Conservation (phyloP, 2,329 filamentous ascomycete genomes). For the Pezicula radicicola region DNA sequence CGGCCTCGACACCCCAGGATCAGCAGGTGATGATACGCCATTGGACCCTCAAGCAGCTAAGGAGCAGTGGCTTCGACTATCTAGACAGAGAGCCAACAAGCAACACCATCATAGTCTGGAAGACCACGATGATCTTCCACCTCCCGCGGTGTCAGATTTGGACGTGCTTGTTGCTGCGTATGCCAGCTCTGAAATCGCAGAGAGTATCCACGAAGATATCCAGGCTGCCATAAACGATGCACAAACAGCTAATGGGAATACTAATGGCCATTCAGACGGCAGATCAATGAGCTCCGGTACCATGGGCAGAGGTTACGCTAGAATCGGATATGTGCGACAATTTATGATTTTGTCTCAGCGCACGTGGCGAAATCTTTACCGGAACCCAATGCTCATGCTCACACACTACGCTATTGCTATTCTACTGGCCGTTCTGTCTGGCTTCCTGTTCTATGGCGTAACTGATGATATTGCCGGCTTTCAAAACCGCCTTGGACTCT, state of each 20-base stretch:
- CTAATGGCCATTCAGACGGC: constrained; percentile 52
- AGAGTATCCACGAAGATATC: constrained; percentile 75
- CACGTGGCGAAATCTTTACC: constrained; percentile 96
- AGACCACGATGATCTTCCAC: constrained; percentile 63
- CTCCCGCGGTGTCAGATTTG: constrained; percentile 70
- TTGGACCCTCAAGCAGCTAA: constrained; percentile 38
- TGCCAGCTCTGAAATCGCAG: constrained; percentile 72
- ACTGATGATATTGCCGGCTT: constrained; percentile 96
- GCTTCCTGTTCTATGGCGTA: constrained; percentile 93
- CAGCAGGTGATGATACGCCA: constrained; percentile 56
- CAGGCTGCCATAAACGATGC: constrained; percentile 63
- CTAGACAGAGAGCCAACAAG: constrained; percentile 45
- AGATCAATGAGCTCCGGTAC: constrained; percentile 47
- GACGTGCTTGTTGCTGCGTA: constrained; percentile 79
- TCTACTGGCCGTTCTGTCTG: constrained; percentile 86
- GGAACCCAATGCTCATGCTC: constrained; percentile 97
- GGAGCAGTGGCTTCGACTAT: constrained; percentile 59
- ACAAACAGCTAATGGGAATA: constrained; percentile 61
- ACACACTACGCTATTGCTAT: constrained; percentile 98
- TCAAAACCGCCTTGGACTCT: constrained; percentile 93
- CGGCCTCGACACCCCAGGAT: constrained; percentile 59
- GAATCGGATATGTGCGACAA: constrained; percentile 75
- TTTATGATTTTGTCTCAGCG: constrained; percentile 86
- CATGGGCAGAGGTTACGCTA: constrained; percentile 76
- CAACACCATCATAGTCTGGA: constrained; percentile 62